These are phyloP conservation scores for Silene coronaria DNA, from an alignment of 179 eudicot species.

Conservation along the genomic window DNA sequence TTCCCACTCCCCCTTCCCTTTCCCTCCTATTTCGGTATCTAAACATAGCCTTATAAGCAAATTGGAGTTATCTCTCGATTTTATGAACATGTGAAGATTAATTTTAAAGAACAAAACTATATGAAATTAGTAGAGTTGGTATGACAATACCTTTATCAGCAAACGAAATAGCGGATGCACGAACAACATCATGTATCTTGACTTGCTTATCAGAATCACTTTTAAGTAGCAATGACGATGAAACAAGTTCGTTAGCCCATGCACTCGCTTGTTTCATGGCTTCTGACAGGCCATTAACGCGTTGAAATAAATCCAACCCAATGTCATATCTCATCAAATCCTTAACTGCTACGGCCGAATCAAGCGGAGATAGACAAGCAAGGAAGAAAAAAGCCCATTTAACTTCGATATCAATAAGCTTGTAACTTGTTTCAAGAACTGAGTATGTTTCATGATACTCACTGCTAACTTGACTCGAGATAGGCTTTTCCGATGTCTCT, in stretches of 20 bases:
- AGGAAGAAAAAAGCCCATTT: constrained; percentile 18
- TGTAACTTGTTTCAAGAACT: constrained; percentile 19
- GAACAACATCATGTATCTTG: constrained; percentile 30
- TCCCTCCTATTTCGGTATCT: no score
- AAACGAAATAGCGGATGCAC: constrained; percentile 15
- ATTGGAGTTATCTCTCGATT: no score
- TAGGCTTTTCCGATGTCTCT: constrained; percentile 5
- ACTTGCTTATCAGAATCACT: background rate
- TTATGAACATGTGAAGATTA: no score
- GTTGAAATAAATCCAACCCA: constrained; percentile 19
- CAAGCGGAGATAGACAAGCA: constrained; percentile 18
- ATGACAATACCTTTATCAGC: constrained; percentile 3
- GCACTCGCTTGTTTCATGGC: constrained; percentile 15
- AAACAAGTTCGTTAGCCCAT: constrained; percentile 19
- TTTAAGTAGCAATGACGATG: constrained; percentile 12
- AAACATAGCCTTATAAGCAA: no score
- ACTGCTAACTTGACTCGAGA: background rate
- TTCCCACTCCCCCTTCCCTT: no score
- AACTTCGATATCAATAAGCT: constrained; percentile 13
- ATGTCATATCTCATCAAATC: constrained; percentile 25
- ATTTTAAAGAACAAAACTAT: no score
- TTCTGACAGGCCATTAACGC: background rate
- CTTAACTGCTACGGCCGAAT: constrained; percentile 4
- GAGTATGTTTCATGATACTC: constrained; percentile 1
- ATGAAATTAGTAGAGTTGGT: no score